phyloP scores from a whole-genome alignment of 2,329 filamentous ascomycete species.

The Trichoderma afroharzianum region DNA sequence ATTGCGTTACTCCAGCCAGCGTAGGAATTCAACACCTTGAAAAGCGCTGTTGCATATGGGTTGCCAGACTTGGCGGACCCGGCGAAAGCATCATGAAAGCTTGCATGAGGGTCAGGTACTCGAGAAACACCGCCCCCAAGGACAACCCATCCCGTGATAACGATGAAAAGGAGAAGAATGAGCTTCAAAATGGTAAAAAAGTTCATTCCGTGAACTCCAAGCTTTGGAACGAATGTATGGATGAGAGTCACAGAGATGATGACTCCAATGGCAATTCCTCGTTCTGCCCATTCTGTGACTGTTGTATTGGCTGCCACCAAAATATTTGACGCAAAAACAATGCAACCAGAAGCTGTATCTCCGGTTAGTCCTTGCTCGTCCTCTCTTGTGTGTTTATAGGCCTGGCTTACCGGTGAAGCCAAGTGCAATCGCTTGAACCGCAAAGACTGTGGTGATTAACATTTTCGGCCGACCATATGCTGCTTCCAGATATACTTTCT shows the following conservation, averaged over 20 bases:
- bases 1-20: conserved; percentile 21
- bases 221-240: conserved; percentile 18
- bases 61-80: conserved; percentile 18
- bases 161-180: conserved; percentile 19
- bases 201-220: conserved; percentile 22
- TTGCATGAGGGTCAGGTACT: conserved; percentile 19
- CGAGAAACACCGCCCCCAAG: conserved; percentile 19
- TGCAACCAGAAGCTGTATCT: conserved; percentile 18
- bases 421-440: conserved; percentile 20
- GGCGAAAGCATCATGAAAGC: conserved; percentile 20
- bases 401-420: conserved; percentile 19
- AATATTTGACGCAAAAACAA: conserved; percentile 21
- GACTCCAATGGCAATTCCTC: conserved; percentile 20
- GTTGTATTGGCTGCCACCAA: conserved; percentile 17
- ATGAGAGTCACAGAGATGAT: conserved; percentile 17
- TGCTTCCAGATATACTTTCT: conserved; percentile 22
- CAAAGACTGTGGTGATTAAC: conserved; percentile 21
- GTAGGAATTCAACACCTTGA: conserved; percentile 21
- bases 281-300: conserved; percentile 20
- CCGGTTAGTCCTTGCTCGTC: neutral
- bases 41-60: conserved; percentile 20
- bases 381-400: neutral
- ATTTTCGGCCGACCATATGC: conserved; percentile 20
- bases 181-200: conserved; percentile 21
- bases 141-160: conserved; percentile 21